phyloP scores from a whole-genome alignment of 257 asterid species.

The Echium plantagineum region DNA sequence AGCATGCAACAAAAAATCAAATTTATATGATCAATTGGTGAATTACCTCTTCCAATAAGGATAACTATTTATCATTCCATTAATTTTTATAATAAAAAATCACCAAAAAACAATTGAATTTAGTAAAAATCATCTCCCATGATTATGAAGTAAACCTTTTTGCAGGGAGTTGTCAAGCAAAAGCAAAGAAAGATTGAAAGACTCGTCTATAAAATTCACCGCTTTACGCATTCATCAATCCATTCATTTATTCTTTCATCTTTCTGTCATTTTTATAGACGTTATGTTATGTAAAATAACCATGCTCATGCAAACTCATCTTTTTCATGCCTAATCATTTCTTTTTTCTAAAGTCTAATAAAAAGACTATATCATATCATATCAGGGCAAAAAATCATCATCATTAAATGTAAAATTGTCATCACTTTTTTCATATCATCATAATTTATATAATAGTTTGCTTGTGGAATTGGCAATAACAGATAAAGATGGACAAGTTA shows the following conservation, averaged over 20 bases:
- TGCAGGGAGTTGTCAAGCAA: background rate
- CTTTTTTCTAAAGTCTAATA: background rate
- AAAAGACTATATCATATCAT: no score
- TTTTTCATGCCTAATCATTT: background rate
- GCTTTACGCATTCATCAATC: background rate
- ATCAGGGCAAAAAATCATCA: no score
- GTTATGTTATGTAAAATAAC: background rate
- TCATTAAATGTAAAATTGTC: background rate
- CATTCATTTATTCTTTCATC: background rate
- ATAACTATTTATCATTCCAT: no score
- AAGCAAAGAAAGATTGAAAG: background rate
- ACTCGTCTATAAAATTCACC: background rate
- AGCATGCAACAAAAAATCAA: no score
- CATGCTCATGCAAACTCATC: background rate
- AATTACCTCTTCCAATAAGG: no score
- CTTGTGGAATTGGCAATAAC: conserved; percentile 2
- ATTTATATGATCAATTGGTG: no score
- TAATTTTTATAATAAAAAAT: no score
- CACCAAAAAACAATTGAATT: no score
- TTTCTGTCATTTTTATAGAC: background rate
- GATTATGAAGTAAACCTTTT: background rate
- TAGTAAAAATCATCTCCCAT: no score
- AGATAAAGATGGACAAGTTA: background rate
- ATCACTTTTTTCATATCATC: background rate
- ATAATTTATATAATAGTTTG: conserved; percentile 1